phyloP scores from a whole-genome alignment of 139 green algal genomes.

The Picochlorum costavermella region DNA sequence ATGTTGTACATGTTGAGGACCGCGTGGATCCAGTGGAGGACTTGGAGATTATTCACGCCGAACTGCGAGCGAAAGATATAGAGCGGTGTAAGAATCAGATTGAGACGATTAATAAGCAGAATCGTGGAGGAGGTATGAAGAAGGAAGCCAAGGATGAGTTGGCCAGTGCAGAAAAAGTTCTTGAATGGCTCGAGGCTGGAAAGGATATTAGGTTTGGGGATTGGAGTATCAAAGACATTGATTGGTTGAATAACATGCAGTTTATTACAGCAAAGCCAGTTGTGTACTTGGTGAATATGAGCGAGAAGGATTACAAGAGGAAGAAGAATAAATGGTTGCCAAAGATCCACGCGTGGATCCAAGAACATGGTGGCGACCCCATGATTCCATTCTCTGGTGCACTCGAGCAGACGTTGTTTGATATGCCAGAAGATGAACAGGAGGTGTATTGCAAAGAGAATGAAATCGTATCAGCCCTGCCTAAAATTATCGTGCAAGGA shows the following conservation, averaged over 20 bases:
- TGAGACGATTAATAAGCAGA: constrained; percentile 44
- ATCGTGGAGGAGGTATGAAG: constrained; percentile 29
- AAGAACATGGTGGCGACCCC: constrained; percentile 71
- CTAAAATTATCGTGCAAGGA: constrained; percentile 95
- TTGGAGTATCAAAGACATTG: constrained; percentile 71
- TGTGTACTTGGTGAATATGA: constrained; percentile 94
- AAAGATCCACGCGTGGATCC: constrained; percentile 89
- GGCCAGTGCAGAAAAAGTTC: constrained; percentile 45
- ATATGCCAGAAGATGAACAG: constrained; percentile 79
- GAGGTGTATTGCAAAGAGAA: constrained; percentile 63
- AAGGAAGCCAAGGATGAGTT: constrained; percentile 87
- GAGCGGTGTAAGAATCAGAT: constrained; percentile 35
- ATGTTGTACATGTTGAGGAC: constrained; percentile 87
- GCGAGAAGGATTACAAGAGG: constrained; percentile 78
- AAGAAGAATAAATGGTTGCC: constrained; percentile 99
- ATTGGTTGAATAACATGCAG: constrained; percentile 73
- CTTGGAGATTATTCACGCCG: constrained; percentile 92
- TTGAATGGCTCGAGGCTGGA: constrained; percentile 51
- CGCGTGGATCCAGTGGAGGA: constrained; percentile 91
- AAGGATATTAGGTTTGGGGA: constrained; percentile 78
- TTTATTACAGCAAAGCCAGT: constrained; percentile 90
- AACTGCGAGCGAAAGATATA: constrained; percentile 78
- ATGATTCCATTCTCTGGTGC: constrained; percentile 92
- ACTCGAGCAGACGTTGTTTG: constrained; percentile 79
- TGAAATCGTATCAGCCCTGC: constrained; percentile 44